Conservation (phyloP, 2,329 filamentous ascomycete genomes). For the Colletotrichum coccodes region DNA sequence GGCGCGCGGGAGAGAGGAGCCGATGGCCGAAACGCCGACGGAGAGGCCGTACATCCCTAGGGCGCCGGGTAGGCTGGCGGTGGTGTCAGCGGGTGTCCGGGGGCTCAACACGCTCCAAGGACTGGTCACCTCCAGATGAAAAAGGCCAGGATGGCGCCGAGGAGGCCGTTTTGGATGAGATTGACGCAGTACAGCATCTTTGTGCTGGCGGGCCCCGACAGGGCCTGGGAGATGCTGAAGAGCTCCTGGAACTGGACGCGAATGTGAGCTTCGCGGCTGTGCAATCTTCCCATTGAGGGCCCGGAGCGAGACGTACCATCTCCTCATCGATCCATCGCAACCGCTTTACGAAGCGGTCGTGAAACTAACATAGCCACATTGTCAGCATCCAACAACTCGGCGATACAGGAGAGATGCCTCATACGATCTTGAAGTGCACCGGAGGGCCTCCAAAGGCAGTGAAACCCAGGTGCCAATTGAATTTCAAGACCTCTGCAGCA, state of each 20-base stretch:
- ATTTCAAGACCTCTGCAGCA: constrained; percentile 8
- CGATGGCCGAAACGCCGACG: constrained; percentile 67
- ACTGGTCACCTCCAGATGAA: constrained; percentile 65
- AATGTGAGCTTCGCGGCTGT: not conserved
- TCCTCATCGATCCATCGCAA: constrained; percentile 72
- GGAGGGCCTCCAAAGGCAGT: constrained; percentile 72
- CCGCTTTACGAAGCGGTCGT: constrained; percentile 68
- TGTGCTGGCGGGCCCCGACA: constrained; percentile 71
- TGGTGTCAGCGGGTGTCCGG: not conserved
- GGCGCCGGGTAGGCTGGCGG: constrained; percentile 67
- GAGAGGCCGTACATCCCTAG: constrained; percentile 72
- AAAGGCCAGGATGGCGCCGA: constrained; percentile 66
- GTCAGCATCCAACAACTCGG: constrained; percentile 11
- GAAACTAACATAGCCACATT: constrained; percentile 48
- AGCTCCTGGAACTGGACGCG: constrained; percentile 71
- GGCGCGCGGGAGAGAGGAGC: constrained; percentile 62
- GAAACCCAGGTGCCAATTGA: constrained; percentile 68
- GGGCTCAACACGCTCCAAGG: no score
- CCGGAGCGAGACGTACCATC: constrained; percentile 51
- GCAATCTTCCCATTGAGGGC: not conserved
- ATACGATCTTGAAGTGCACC: constrained; percentile 72
- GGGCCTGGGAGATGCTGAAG: constrained; percentile 71
- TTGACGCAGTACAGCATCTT: constrained; percentile 75
- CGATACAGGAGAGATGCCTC: constrained; percentile 18
- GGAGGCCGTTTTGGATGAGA: constrained; percentile 67